phyloP scores from a whole-genome alignment of 2,329 filamentous ascomycete genomes.

The Acrocalymma vagum region DNA sequence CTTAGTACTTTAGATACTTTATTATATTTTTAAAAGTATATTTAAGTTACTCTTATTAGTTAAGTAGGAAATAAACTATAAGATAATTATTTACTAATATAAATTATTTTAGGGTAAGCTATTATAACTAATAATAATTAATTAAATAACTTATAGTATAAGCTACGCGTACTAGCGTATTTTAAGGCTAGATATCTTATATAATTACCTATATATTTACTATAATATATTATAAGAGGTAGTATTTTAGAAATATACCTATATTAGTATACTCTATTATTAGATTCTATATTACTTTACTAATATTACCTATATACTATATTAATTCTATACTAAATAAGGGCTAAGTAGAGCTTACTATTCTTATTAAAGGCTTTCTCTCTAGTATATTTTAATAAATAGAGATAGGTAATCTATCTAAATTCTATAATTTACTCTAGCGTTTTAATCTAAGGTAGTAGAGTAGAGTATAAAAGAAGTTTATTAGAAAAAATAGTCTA shows the following conservation, averaged over 20 bases:
- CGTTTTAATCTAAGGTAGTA: conserved; percentile 35
- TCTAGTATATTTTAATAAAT: conserved; percentile 41
- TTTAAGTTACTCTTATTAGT: conserved; percentile 14
- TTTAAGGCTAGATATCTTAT: conserved; percentile 9
- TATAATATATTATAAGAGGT: conserved; percentile 14
- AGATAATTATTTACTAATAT: conserved; percentile 15
- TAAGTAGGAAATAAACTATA: conserved; percentile 9
- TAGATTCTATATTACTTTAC: conserved; percentile 33
- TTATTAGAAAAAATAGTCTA: conserved; percentile 32
- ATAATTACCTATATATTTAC: conserved; percentile 14
- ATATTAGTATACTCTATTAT: conserved; percentile 31
- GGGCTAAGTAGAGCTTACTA: conserved; percentile 28
- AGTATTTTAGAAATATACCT: conserved; percentile 16
- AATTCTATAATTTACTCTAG: conserved; percentile 45
- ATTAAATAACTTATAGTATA: conserved; percentile 17
- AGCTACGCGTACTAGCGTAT: conserved; percentile 6
- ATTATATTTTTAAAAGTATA: no score
- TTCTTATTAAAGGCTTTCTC: conserved; percentile 49
- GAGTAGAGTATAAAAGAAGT: conserved; percentile 21
- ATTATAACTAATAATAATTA: conserved; percentile 7
- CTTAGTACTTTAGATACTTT: no score
- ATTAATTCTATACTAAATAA: conserved; percentile 2
- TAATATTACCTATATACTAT: conserved; percentile 25
- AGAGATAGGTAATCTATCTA: conserved; percentile 38
- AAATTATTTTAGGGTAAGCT: conserved; percentile 11